Evolutionary conservation across 495 filamentous ascomycete genomes (phyloP), one percentile per base, ranked within the genome.

Genomic region (Cryomyces minteri): DNA sequence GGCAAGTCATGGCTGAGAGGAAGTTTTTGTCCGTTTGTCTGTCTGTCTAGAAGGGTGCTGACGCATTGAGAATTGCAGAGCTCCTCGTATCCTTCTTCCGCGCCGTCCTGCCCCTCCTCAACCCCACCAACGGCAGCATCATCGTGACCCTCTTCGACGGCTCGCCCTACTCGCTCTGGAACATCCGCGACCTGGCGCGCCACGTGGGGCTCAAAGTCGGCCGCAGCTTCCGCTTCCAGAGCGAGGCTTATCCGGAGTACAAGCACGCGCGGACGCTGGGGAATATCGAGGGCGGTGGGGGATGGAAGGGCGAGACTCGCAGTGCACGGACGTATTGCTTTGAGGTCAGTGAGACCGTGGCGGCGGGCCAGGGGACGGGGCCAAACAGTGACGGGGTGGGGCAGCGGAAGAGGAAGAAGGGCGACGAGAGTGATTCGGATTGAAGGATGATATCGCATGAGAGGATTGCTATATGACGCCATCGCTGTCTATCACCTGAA

Each of bases 131-230:
- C 5, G 84, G 85, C 4, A 74, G 74, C 34, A 80, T 95, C 38
- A 56, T 94, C 14, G 77, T 96, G 1, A 92, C 87, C 2, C 60
- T 95, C 5, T 96, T 98, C 57, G 88, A 94, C 61, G 82, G 80
- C 36, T 77, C 88, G 56, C 90, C 88, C 1, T 98, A 98, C 59
- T 86, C 83, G 6, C 68, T 94, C 8, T 98, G 90, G 90, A 93
- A 96, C 60, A 73, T 95, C 32, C 73, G 77, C 14, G 86, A 93
- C 59, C 64, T 98, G 14, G 90, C 77, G 4, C 67, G 85, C 4
- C 83, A 92, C 62, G 68, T 70, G 6, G 87, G 84, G 18, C 64
- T 95, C 41, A 68, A 70, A 41, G 82, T 93, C 43, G 68, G 76
- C 44, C 67, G 75, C 45, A 92, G 84, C 59, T 93, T 88, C 56